Conservation (phyloP, 305 asterid genomes). For the Nicotiana rustica region DNA sequence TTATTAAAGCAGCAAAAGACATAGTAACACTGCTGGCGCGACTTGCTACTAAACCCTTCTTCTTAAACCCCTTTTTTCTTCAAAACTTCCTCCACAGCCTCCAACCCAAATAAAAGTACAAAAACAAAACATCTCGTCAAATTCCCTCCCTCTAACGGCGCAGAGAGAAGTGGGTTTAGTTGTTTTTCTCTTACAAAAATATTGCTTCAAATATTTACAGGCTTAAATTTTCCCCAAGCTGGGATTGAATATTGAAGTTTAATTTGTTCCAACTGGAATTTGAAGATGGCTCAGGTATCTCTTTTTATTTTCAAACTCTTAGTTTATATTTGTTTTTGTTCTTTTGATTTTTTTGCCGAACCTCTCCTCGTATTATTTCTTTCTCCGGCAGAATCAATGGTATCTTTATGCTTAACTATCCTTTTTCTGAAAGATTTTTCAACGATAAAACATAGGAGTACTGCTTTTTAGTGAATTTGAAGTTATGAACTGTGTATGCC, state of each 20-base stretch:
- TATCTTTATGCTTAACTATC: neutral
- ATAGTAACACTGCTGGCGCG: neutral
- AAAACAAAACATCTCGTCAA: no score
- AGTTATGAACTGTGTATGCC: neutral
- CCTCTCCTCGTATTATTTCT: neutral
- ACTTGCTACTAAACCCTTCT: neutral
- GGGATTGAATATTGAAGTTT: neutral
- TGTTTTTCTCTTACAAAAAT: neutral
- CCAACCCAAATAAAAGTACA: neutral
- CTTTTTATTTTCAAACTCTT: neutral
- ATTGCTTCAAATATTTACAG: neutral
- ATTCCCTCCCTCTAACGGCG: no score
- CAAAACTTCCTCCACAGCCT: conserved; percentile 1
- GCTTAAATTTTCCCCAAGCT: neutral
- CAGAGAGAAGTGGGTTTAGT: neutral
- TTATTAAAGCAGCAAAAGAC: neutral
- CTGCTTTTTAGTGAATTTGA: neutral
- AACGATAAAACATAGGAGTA: neutral
- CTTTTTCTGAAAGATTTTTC: neutral
- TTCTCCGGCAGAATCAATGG: neutral
- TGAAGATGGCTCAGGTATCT: conserved; percentile 28
- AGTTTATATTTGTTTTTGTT: neutral
- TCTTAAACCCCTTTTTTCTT: conserved; percentile 2
- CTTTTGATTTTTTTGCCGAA: neutral
- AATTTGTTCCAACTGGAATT: neutral